Evolutionary conservation across 352 stramenopile species (phyloP).

Genomic region (Plasmopara muralis): DNA sequence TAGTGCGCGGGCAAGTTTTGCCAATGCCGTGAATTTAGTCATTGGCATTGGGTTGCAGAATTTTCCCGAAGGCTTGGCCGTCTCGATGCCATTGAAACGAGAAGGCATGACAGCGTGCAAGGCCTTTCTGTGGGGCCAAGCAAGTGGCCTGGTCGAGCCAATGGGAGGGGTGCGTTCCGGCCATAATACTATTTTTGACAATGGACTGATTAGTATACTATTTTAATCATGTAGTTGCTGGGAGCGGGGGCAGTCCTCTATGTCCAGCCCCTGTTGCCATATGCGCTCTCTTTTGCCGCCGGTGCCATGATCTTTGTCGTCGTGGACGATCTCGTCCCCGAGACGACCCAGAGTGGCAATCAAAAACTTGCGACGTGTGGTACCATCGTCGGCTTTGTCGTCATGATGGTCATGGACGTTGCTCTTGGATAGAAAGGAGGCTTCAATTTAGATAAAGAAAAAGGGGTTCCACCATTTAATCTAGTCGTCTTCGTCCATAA

Average conservation of each 20-base stretch:
- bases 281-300: constrained; percentile 86
- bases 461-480: neutral
- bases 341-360: constrained; percentile 84
- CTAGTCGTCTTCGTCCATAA: constrained; percentile 38
- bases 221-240: constrained; percentile 43
- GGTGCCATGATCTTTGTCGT: constrained; percentile 91
- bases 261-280: constrained; percentile 84
- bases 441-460: neutral
- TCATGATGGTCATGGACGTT: constrained; percentile 90
- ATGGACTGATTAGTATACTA: too few species aligned
- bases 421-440: constrained; percentile 48
- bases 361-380: constrained; percentile 83
- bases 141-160: constrained; percentile 85
- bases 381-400: constrained; percentile 85
- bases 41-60: constrained; percentile 89
- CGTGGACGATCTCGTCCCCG: constrained; percentile 87
- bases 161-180: constrained; percentile 60
- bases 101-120: constrained; percentile 77
- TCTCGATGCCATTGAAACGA: constrained; percentile 82
- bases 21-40: constrained; percentile 78
- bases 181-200: neutral
- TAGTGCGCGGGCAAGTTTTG: constrained; percentile 59
- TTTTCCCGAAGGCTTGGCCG: constrained; percentile 84
- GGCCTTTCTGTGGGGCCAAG: constrained; percentile 87
- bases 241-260: constrained; percentile 79